Evolutionary conservation across 2,329 filamentous ascomycete species (phyloP).

Genomic region (Talaromyces sp.): DNA sequence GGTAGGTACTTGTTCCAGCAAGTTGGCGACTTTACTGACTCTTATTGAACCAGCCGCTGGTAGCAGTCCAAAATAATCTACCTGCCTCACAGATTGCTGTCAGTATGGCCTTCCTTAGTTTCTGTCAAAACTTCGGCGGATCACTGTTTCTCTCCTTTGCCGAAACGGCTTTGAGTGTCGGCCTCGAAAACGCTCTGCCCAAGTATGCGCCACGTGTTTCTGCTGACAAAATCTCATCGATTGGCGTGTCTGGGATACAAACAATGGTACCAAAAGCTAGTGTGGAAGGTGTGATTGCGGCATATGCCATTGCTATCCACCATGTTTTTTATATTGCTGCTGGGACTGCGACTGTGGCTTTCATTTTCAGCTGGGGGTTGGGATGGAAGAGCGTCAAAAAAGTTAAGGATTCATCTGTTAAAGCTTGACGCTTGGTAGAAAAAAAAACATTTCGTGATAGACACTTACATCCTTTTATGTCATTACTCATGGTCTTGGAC

Average conservation of each 20-base stretch:
- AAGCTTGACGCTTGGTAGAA: too few species aligned
- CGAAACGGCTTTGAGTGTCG: background rate
- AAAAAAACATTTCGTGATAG: too few species aligned
- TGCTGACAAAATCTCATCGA: background rate
- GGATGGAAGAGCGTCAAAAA: conserved; percentile 1
- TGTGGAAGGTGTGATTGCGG: background rate
- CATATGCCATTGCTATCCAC: background rate
- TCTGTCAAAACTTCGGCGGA: conserved; percentile 2
- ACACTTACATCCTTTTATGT: too few species aligned
- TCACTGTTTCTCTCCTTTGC: background rate
- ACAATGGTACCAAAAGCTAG: background rate
- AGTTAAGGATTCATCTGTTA: too few species aligned
- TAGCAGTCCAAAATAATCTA: conserved; percentile 3
- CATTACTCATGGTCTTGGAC: too few species aligned
- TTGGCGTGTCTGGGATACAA: background rate
- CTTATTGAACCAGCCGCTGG: background rate
- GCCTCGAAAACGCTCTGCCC: background rate
- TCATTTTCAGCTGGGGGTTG: background rate
- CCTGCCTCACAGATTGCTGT: conserved; percentile 1
- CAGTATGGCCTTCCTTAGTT: background rate
- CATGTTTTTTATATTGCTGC: conserved; percentile 3
- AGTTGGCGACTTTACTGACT: background rate
- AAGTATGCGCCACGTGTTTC: background rate
- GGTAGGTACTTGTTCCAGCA: background rate
- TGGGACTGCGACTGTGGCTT: background rate